Evolutionary conservation across 2,329 filamentous ascomycete species (phyloP).

Genomic region (Plectosphaerella plurivora): DNA sequence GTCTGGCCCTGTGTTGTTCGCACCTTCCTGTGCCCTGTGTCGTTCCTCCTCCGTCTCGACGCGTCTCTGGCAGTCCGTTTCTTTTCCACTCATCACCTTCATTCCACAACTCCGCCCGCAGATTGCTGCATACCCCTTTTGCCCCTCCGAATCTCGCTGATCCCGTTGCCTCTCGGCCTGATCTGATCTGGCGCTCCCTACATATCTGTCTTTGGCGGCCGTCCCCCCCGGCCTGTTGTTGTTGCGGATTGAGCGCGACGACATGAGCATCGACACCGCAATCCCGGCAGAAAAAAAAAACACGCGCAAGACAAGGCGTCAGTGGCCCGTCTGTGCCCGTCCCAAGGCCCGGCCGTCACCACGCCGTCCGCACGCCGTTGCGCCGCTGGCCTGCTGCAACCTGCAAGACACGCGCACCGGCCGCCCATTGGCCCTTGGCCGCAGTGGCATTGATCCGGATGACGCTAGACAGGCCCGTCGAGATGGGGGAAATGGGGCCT

Average conservation of each 20-base stretch:
- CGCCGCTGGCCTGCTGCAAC: not conserved
- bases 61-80: no score
- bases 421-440: slow-evolving; percentile 17
- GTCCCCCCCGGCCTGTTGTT: not conserved
- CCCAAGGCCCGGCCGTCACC: not conserved
- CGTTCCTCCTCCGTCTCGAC: no score
- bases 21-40: not conserved
- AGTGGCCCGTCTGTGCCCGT: no score
- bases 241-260: not conserved
- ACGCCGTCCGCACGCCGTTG: not conserved
- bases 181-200: not conserved
- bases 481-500: slow-evolving; percentile 14
- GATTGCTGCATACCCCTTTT: no score
- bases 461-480: slow-evolving; percentile 17
- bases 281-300: no score
- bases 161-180: not conserved
- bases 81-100: no score
- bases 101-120: not conserved
- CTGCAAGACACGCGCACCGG: not conserved
- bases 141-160: not conserved
- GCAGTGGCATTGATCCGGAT: slow-evolving; percentile 22
- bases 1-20: no score
- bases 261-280: no score
- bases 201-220: not conserved
- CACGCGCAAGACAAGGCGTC: no score